Percentiles rank a stretch among this genome's conserved stretches.
Evolutionary conservation across 768 basidiomycete genomes (phyloP).

Genomic region (Suillus bovinus): DNA sequence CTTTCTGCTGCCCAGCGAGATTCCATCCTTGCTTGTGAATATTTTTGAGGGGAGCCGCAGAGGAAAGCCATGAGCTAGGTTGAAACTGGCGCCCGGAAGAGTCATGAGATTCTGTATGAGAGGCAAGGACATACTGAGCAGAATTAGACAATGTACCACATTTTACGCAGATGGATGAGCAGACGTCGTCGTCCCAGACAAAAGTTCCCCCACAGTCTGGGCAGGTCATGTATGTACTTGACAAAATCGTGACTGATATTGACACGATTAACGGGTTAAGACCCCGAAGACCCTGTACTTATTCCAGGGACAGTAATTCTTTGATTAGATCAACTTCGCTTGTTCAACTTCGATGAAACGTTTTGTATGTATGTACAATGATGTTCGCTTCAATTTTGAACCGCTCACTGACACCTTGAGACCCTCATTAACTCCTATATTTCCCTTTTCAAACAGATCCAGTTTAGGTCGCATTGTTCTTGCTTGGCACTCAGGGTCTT

Average conservation of each 20-base stretch:
- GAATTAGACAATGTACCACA: constrained; percentile 75
- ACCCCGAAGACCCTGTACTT: constrained; percentile 29
- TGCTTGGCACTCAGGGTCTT: constrained; percentile 21
- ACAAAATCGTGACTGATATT: no score
- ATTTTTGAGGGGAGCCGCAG: constrained; percentile 45
- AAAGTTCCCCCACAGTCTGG: constrained; percentile 53
- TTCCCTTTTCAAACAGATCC: constrained; percentile 1
- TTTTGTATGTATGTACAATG: not conserved
- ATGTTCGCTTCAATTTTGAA: not conserved
- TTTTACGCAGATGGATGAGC: constrained; percentile 62
- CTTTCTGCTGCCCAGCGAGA: constrained; percentile 65
- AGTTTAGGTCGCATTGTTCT: not conserved
- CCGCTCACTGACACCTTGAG: no score
- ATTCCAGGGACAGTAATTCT: not conserved
- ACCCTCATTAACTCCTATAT: constrained; percentile 13
- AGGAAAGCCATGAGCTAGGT: constrained; percentile 29
- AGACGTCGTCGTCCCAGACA: constrained; percentile 56
- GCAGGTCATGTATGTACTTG: constrained; percentile 36
- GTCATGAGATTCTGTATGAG: constrained; percentile 40
- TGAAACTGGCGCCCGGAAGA: constrained; percentile 34
- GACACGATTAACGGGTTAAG: no score
- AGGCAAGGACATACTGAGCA: constrained; percentile 57
- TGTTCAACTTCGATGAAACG: not conserved
- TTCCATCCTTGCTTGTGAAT: constrained; percentile 56
- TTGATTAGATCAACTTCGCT: constrained; percentile 7